A percentile compares a stretch with the other conserved stretches of the same genome.
Evolutionary conservation across 768 basidiomycete species (phyloP).

Genomic region (Boletellus sp.): DNA sequence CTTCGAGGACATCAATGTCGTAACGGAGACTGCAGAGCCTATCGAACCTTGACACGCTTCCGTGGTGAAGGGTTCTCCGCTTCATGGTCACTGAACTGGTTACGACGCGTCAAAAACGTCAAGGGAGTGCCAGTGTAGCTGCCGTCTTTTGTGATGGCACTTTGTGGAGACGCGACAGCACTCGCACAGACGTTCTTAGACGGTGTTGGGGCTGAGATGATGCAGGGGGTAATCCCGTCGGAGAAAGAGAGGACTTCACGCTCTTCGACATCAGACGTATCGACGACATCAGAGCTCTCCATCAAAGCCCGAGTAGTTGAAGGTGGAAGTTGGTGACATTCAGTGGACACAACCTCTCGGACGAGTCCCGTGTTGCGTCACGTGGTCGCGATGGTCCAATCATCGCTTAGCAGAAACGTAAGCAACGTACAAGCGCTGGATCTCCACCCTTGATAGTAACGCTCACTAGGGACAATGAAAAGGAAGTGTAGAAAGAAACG

Average conservation of each 20-base stretch:
- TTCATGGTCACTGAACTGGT: slow-evolving; percentile 9
- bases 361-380: slow-evolving; percentile 19
- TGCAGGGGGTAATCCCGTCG: slow-evolving; percentile 6
- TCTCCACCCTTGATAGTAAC: too few relatives aligned
- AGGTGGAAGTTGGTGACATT: not conserved
- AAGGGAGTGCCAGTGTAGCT: not conserved
- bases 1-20: slow-evolving; percentile 18
- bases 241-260: slow-evolving; percentile 38
- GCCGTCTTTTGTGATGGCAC: not conserved
- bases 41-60: slow-evolving; percentile 37
- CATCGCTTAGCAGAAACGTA: too few relatives aligned
- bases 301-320: slow-evolving; percentile 7
- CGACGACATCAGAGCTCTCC: slow-evolving; percentile 43
- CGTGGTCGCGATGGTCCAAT: slow-evolving; percentile 13
- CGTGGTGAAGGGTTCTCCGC: slow-evolving; percentile 27
- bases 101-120: not conserved
- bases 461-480: too few relatives aligned
- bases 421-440: too few relatives aligned
- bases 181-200: not conserved
- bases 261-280: slow-evolving; percentile 65
- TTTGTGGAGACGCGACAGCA: slow-evolving; percentile 1
- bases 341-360: too few relatives aligned
- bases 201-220: not conserved
- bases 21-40: not conserved
- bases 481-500: too few relatives aligned